Evolutionary conservation across 371 early-diverging fungal species (phyloP).

Genomic region (Cokeromyces recurvatus): DNA sequence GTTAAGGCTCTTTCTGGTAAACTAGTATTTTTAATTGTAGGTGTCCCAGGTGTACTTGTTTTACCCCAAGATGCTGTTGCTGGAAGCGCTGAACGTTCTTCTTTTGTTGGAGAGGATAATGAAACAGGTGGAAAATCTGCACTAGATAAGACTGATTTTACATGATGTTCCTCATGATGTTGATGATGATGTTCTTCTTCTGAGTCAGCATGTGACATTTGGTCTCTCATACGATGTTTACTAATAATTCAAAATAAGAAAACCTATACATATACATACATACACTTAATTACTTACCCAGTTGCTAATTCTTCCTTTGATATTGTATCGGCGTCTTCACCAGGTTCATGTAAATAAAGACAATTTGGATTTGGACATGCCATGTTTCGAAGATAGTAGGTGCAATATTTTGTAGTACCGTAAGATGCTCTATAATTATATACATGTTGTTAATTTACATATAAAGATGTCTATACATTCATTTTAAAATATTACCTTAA

Average conservation of each 20-base stretch:
- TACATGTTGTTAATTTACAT: no score
- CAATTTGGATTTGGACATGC: conserved; percentile 91
- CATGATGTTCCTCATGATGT: no score
- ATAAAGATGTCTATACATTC: background rate
- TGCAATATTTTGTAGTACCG: conserved; percentile 98
- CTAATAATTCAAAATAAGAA: conserved; percentile 15
- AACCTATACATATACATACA: no score
- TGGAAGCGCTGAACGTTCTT: conserved; percentile 55
- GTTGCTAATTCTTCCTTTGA: conserved; percentile 62
- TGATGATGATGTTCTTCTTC: conserved; percentile 13
- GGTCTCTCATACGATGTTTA: conserved; percentile 58
- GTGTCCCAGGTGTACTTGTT: conserved; percentile 46
- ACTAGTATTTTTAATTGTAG: conserved; percentile 28
- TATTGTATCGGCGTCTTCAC: conserved; percentile 81
- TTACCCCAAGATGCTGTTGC: conserved; percentile 66
- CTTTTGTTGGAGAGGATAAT: conserved; percentile 5
- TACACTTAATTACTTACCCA: conserved; percentile 32
- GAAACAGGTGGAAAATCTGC: conserved; percentile 12
- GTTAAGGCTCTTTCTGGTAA: conserved; percentile 34
- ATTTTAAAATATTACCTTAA: conserved; percentile 49
- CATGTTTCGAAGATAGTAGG: conserved; percentile 88
- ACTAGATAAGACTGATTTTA: conserved; percentile 17
- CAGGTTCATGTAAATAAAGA: conserved; percentile 93
- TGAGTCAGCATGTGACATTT: conserved; percentile 33
- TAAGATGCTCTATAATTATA: conserved; percentile 55